A percentile compares a stretch with the other conserved stretches of the same genome.
phyloP scores from a whole-genome alignment of 225 moss, liverwort and hornwort species.

The Rhytidiadelphus loreus region DNA sequence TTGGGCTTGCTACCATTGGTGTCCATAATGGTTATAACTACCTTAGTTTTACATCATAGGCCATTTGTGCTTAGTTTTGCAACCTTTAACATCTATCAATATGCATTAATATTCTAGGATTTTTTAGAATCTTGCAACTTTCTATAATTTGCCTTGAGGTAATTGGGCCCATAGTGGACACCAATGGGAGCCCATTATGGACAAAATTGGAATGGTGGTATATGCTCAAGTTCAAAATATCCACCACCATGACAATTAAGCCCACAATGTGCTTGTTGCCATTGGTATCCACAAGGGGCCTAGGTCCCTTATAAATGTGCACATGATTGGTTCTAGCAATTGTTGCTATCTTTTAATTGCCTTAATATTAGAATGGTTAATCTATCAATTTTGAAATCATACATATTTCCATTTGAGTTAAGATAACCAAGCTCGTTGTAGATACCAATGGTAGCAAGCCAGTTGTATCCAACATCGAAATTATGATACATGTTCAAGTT shows the following conservation, averaged over 20 bases:
- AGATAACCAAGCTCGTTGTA: rapidly evolving
- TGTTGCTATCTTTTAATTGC: not conserved
- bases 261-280: rapidly evolving
- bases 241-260: not conserved
- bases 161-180: rapidly evolving
- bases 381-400: not conserved
- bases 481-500: not conserved
- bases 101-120: not conserved
- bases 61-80: not conserved
- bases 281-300: not conserved
- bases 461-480: not conserved
- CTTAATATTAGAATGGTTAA: not conserved
- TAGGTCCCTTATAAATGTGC: not conserved
- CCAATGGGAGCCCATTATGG: not conserved
- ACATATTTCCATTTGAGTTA: not conserved
- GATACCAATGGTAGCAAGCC: not conserved
- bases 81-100: not conserved
- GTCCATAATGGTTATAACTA: rapidly evolving
- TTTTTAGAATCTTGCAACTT: not conserved
- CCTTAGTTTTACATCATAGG: not conserved
- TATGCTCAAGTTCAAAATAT: not conserved
- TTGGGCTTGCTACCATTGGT: not conserved
- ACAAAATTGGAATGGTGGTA: not conserved
- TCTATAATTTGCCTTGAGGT: not conserved
- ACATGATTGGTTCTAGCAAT: not conserved